Evolutionary conservation across 1,139 yeast genomes (phyloP), one percentile per base, ranked within the genome.

Genomic region (Kurtzmaniella quercitrusa): DNA sequence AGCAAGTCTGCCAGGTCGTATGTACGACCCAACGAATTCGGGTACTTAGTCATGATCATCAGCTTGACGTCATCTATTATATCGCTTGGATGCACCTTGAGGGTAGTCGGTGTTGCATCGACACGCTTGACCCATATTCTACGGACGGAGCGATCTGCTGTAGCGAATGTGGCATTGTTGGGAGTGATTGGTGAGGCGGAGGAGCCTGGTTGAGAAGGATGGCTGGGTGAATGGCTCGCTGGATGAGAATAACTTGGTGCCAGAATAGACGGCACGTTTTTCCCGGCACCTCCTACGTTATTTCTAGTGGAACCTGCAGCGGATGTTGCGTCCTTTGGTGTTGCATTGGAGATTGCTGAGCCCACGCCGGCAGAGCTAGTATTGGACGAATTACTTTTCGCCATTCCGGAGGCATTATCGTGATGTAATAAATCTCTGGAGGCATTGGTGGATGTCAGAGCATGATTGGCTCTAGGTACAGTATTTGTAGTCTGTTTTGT

Each of bases 51-150:
- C 40, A 80, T 59, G 0, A 86, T 72, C 44, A 77, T 69, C 19
- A 72, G 65, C 54, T 87, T 88, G 52, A 88, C 66, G 57, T 88
- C 95, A 56, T 88, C 95, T 4, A 87, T 74, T 1, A 87, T 67
- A 50, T 83, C 88, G 21, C 59, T 55, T 19, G 75, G 75, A 21
- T 66, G 65, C 2, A 84, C 81, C 43, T 68, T 56, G 3, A 87
- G 64, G 1, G 94, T 80, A 0, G 95, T 87, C 4, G 95, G 85
- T 1, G 77, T 73, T 3, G 83, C 79, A 30, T 71, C 69, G 0
- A 73, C 69, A 38, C 79, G 66, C 45, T 67, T 74, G 8, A 86
- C 81, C 95, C 95, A 86, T 0, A 85, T 74, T 44, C 94, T 51
- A 43, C 61, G 54, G 18, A 26, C 4, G n/a, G 30, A 26, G n/a